Base-by-base conservation (phyloP, 768 basidiomycete genomes). In the Tephrocybe rancida region DNA sequence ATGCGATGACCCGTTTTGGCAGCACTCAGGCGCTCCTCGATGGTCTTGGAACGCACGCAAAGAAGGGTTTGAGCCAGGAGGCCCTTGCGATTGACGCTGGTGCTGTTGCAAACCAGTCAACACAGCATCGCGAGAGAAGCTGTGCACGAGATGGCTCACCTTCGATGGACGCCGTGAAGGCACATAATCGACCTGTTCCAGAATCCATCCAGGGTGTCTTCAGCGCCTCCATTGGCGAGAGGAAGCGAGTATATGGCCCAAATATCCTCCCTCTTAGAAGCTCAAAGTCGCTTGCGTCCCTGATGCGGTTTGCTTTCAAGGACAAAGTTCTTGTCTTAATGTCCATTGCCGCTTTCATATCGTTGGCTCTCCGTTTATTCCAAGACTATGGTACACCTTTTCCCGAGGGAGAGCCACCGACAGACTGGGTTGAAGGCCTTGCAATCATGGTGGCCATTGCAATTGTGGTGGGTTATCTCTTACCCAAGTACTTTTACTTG, bases 381-480 rank as follows among this genome's bases (percentile, higher is more conserved):
- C 90, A 96, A 67, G 93, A 95, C 65, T 89, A 98, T 65, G 96
- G 95, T 10, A 75, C 84, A 0, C 80, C 81, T 4, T 76, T 84
- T 7, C 57, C 72, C 1, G 74, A 72, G 30, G 82, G 76, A 38
- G 78, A 88, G 38, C 87, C 95, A 1, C 85, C 86, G 16, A 92
- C 98, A 14, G 95, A 98, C 63, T 98, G 96, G 96, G 95, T 99
- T 0, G 96, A 98, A 74, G 96, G 88, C 49, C 89, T 92, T 10
- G 85, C 90, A 0, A 91, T 91, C 55, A 81, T 91, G 64, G 78
- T 88, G 34, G 90, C 90, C 0, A 82, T 91, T 32, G 61, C 79
- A 34, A 90, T 92, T 38, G 89, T 92, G 22, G 88, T 88, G 70
- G 52, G 84, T 73, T n/a, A n/a, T n/a, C 7, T 22, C n/a, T 19